Percentiles rank a stretch among this genome's conserved stretches.
These are phyloP conservation scores for Hypoxylon rubiginosum DNA, from an alignment of 2,329 filamentous ascomycete genomes.

Conservation along the genomic window DNA sequence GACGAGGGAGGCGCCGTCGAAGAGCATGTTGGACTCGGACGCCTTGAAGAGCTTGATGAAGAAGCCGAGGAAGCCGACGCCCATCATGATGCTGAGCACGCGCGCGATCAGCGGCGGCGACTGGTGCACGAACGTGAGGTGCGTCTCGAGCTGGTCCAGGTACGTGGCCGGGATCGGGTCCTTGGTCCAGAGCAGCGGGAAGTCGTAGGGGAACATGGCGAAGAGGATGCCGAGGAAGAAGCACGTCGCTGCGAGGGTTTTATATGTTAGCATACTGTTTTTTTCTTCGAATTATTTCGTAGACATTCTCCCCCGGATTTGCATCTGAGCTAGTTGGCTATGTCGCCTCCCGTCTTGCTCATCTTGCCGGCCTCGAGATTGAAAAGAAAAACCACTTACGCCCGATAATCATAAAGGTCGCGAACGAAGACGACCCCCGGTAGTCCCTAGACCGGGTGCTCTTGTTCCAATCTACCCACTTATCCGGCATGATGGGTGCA, in stretches of 20 bases:
- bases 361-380: conserved; percentile 21
- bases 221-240: conserved; percentile 99
- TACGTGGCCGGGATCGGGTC: conserved; percentile 74
- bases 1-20: conserved; percentile 85
- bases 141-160: conserved; percentile 87
- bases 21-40: conserved; percentile 93
- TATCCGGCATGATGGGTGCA: conserved; percentile 49
- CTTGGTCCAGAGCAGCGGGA: conserved; percentile 85
- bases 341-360: background rate
- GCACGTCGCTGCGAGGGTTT: conserved; percentile 75
- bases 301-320: background rate
- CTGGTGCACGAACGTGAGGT: conserved; percentile 91
- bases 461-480: conserved; percentile 68
- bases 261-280: conserved; percentile 15
- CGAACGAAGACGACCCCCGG: conserved; percentile 79
- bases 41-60: conserved; percentile 95
- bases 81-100: conserved; percentile 93
- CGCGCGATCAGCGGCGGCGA: conserved; percentile 92
- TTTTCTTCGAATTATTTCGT: background rate
- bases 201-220: conserved; percentile 96
- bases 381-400: conserved; percentile 70
- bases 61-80: conserved; percentile 88
- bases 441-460: conserved; percentile 70
- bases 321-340: background rate
- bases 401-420: conserved; percentile 96